Base-by-base conservation (phyloP, 306 rosid species). In the Ziziphus jujuba region DNA sequence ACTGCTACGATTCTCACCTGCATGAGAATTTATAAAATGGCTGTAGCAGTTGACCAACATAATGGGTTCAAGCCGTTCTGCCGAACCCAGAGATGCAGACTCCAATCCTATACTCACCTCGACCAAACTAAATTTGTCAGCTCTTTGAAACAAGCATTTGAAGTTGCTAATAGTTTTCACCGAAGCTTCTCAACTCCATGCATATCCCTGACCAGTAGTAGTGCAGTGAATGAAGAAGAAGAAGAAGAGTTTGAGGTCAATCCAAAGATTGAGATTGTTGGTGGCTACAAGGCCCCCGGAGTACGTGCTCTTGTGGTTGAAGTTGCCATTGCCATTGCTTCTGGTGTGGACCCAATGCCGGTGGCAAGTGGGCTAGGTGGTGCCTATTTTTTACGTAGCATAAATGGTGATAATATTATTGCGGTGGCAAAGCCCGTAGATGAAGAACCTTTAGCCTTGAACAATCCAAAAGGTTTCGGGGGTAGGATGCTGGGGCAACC, bases 121-220 rank as follows among this genome's bases (percentile, higher is more conserved):
- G 92, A 89, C 66, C 77, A 76, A 67, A 69, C 66, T 36, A 58
- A 69, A 72, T 59, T 80, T 65, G 63, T 84, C 62, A 74, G 74
- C 64, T 86, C 89, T 67, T 74, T 78, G 52, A 84, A 76, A 67
- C 81, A 79, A 66, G 82, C 88, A 62, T 67, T 78, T 49, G 70
- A 77, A 75, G 80, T 65, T 35, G 81, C 74, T 17, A 87, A 80
- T 28, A 28, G 33, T 62, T 79, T 92, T 72, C 98, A 83, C 81
- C 81, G 92, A 65, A 92, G 98, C 77, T 82, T 81, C 78, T 92
- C 98, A 77, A 92, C 93, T 73, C 97, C 98, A 49, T 92, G 98
- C 83, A 88, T 92, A 5, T 84, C 88, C 75, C 74, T 78, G 43
- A 72, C 76, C 67, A 43, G 71, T 14, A 40, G 72, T 40, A 43